Base-by-base conservation (phyloP, 108 stramenopile genomes). In the Ochromonas danica region DNA sequence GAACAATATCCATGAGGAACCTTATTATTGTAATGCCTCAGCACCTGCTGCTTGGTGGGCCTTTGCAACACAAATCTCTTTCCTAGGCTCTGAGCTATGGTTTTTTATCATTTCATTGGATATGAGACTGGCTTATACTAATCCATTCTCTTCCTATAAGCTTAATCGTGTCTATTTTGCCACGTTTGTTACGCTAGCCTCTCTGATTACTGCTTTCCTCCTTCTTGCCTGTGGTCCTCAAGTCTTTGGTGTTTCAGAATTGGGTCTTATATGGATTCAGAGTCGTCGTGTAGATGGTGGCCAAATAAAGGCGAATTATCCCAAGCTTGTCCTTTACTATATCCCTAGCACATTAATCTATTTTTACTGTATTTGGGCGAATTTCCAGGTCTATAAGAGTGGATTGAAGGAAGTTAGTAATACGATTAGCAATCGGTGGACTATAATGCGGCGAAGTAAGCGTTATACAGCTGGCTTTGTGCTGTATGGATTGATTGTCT, bases 61-160 rank as follows among this genome's bases (percentile, higher is more conserved):
- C 25, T 75, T 75, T 36, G 10, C 22, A 6, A 33, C 72, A 10
- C 72, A 75, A 33, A 35, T 75, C 31, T 6, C 40, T 42, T 27
- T 75, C 10, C 43, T 75, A 10, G 72, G 40, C 10, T 14, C 14
- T 22, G 40, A 42, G 25, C 10, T 39, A 10, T 75, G 72, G 10
- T 75, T 75, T 36, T 33, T 75, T 6, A 60, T 75, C 28, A 45
- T 75, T 28, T 57, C 72, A 41, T 31, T 75, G 3, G 72, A 75
- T 75, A 6, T 75, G 36, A 38, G 51, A 28, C 3, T 36, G 14
- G 40, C 72, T 42, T 57, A 45, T 33, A 75, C 72, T 6, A 75
- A 75, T 41, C 72, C 72, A 41, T 75, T 75, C 40, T 41, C 40
- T 3, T 75, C 72, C 14, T 42, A 33, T 36, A 75, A 42, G 40